Conservation (phyloP, 495 filamentous ascomycete genomes). For the Mycothermus thermophilus region DNA sequence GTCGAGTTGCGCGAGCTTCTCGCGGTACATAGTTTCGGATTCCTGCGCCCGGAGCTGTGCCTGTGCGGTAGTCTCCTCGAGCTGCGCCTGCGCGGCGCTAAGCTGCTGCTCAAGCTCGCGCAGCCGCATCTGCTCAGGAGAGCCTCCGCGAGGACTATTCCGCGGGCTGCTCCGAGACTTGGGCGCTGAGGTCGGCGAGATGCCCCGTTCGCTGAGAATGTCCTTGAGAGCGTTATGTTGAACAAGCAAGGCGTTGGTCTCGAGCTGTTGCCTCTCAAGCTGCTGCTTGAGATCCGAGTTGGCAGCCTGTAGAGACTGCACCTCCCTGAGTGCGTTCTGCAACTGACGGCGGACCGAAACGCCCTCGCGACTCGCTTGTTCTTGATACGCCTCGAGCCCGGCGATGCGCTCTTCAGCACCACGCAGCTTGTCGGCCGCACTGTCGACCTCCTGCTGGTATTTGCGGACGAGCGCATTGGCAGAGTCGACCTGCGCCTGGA, state of each 20-base stretch:
- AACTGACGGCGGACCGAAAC: slow-evolving; percentile 79
- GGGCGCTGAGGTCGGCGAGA: slow-evolving; percentile 46
- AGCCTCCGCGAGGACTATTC: slow-evolving; percentile 53
- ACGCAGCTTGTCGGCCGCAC: slow-evolving; percentile 73
- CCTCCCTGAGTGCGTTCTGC: slow-evolving; percentile 66
- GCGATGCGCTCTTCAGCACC: slow-evolving; percentile 92
- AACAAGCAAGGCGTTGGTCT: slow-evolving; percentile 77
- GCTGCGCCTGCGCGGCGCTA: slow-evolving; percentile 57
- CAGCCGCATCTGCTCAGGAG: slow-evolving; percentile 68
- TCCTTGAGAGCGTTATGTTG: slow-evolving; percentile 88
- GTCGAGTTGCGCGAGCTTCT: slow-evolving; percentile 84
- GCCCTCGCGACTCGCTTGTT: slow-evolving; percentile 86
- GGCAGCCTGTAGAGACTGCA: slow-evolving; percentile 57
- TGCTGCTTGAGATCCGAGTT: slow-evolving; percentile 68
- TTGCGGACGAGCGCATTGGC: slow-evolving; percentile 69
- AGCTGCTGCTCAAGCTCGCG: slow-evolving; percentile 86
- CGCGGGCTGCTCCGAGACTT: slow-evolving; percentile 30
- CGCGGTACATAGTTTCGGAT: slow-evolving; percentile 68
- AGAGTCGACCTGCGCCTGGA: slow-evolving; percentile 66
- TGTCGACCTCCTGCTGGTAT: slow-evolving; percentile 82
- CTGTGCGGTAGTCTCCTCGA: slow-evolving; percentile 64
- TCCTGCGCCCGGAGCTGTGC: slow-evolving; percentile 72
- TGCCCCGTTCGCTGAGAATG: slow-evolving; percentile 74
- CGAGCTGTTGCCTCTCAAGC: slow-evolving; percentile 69
- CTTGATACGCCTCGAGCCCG: slow-evolving; percentile 89